phyloP scores from a whole-genome alignment of 106 monocot species.

The Gastrodia elata region DNA sequence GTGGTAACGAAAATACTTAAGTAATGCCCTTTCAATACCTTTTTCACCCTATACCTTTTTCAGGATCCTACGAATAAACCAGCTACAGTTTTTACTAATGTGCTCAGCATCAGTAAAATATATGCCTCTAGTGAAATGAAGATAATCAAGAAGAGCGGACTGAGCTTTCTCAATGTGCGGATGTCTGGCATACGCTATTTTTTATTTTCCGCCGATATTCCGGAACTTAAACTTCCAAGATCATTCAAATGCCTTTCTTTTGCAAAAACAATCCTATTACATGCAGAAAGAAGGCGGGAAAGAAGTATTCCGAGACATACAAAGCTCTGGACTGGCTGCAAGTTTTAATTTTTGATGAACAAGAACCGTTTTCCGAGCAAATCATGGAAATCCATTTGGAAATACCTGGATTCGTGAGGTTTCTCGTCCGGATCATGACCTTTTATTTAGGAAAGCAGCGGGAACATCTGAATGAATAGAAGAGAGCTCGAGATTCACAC shows the following conservation, averaged over 20 bases:
- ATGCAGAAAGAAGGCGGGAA: not conserved
- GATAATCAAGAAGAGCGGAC: slow-evolving; percentile 52
- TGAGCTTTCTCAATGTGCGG: slow-evolving; percentile 22
- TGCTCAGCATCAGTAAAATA: slow-evolving; percentile 48
- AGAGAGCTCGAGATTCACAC: not conserved
- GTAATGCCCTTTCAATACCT: slow-evolving; percentile 24
- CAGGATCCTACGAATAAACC: slow-evolving; percentile 40
- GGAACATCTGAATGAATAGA: not conserved
- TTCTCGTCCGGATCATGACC: not conserved
- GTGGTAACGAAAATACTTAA: slow-evolving; percentile 42
- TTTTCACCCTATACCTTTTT: slow-evolving; percentile 28
- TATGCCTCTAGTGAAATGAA: slow-evolving; percentile 47
- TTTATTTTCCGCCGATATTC: not conserved
- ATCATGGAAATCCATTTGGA: not conserved
- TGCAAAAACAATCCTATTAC: not conserved
- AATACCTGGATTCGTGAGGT: not conserved
- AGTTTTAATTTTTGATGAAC: not conserved
- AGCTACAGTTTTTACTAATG: slow-evolving; percentile 42
- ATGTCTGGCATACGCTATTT: not conserved
- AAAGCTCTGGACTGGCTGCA: not conserved
- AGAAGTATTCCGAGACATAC: not conserved
- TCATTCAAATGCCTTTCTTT: slow-evolving; percentile 3
- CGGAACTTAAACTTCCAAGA: not conserved
- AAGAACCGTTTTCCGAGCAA: not conserved
- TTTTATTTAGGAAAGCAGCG: not conserved